phyloP scores from a whole-genome alignment of 1,139 yeast species.

The Oligophagozyma castellii region DNA sequence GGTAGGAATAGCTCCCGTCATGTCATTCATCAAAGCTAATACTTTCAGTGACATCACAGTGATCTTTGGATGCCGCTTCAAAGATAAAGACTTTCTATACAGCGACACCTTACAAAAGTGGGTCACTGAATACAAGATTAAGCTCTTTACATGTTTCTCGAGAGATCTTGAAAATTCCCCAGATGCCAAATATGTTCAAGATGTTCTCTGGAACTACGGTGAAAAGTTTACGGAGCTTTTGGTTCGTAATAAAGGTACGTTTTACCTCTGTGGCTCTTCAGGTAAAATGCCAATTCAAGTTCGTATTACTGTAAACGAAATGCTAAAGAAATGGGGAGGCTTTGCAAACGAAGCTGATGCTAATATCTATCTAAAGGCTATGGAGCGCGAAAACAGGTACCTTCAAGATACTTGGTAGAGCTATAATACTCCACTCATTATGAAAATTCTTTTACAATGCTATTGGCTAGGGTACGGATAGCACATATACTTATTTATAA shows the following conservation, averaged over 20 bases:
- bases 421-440: too few relatives aligned
- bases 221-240: slow-evolving; percentile 38
- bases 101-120: slow-evolving; percentile 37
- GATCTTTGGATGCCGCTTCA: slow-evolving; percentile 66
- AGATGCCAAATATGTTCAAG: slow-evolving; percentile 55
- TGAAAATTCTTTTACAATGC: too few relatives aligned
- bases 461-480: too few relatives aligned
- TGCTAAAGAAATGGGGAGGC: slow-evolving; percentile 33
- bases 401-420: slow-evolving; percentile 90
- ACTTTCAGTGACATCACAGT: slow-evolving; percentile 28
- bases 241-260: slow-evolving; percentile 38
- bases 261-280: slow-evolving; percentile 83
- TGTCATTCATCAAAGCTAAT: slow-evolving; percentile 35
- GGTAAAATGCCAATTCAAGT: slow-evolving; percentile 95
- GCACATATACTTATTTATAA: too few relatives aligned
- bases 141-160: slow-evolving; percentile 47
- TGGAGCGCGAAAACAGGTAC: slow-evolving; percentile 61
- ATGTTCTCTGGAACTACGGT: slow-evolving; percentile 40
- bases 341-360: slow-evolving; percentile 34
- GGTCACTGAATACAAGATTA: slow-evolving; percentile 25
- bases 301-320: slow-evolving; percentile 55
- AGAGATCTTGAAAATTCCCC: slow-evolving; percentile 33
- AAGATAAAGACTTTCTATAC: slow-evolving; percentile 57
- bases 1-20: slow-evolving; percentile 86
- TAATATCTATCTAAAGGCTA: slow-evolving; percentile 33